These are phyloP conservation scores for Colletotrichum chlorophyti DNA, from an alignment of 2,329 filamentous ascomycete genomes.

Conservation along the genomic window DNA sequence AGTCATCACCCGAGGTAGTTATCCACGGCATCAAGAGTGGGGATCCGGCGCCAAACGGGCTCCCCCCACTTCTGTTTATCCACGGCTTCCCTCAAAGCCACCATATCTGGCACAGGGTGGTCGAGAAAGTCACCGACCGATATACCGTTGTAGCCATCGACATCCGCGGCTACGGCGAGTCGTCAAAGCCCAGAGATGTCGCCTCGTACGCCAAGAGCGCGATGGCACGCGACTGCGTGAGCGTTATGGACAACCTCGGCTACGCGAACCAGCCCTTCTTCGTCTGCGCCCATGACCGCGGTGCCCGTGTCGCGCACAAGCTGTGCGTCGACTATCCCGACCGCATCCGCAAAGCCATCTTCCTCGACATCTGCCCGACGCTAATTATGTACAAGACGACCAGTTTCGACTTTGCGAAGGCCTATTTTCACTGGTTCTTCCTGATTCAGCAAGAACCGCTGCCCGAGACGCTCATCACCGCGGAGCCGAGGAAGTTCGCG, in stretches of 20 bases:
- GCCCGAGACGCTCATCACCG: slow-evolving; percentile 54
- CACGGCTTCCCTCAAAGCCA: slow-evolving; percentile 61
- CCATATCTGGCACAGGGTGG: slow-evolving; percentile 58
- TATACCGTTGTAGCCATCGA: slow-evolving; percentile 55
- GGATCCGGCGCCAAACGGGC: slow-evolving; percentile 32
- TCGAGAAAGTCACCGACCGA: slow-evolving; percentile 42
- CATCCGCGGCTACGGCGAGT: slow-evolving; percentile 58
- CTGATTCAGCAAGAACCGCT: slow-evolving; percentile 59
- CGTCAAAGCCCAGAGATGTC: slow-evolving; percentile 49
- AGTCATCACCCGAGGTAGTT: slow-evolving; percentile 43
- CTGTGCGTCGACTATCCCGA: slow-evolving; percentile 54
- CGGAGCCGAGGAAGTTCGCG: slow-evolving; percentile 45
- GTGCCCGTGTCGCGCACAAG: slow-evolving; percentile 61
- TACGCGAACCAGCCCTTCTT: slow-evolving; percentile 43
- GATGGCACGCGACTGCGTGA: slow-evolving; percentile 55
- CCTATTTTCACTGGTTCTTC: slow-evolving; percentile 67
- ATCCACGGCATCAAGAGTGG: slow-evolving; percentile 51
- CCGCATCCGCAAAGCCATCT: slow-evolving; percentile 48
- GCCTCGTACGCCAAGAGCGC: slow-evolving; percentile 52
- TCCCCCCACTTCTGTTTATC: slow-evolving; percentile 51
- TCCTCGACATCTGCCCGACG: slow-evolving; percentile 63
- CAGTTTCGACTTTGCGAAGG: slow-evolving; percentile 48
- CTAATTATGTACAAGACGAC: slow-evolving; percentile 58
- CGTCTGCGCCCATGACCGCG: slow-evolving; percentile 63
- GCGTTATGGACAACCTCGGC: slow-evolving; percentile 52